These are phyloP conservation scores for Rubus idaeus DNA, from an alignment of 306 rosid species.

Conservation along the genomic window DNA sequence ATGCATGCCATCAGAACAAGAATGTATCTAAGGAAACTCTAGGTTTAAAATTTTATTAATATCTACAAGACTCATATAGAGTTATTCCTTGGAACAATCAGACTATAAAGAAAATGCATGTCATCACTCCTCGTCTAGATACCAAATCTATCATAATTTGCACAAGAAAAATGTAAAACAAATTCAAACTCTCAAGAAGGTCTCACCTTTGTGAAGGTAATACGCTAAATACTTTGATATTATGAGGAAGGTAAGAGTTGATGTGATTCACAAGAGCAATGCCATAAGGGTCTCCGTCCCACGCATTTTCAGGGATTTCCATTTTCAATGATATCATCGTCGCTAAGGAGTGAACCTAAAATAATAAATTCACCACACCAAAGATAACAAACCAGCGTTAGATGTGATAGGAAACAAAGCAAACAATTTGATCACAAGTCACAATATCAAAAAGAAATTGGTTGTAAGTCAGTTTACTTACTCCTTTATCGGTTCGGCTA, in stretches of 20 bases:
- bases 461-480: slow-evolving; percentile 35
- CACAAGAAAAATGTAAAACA: not conserved
- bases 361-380: slow-evolving; percentile 14
- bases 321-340: slow-evolving; percentile 79
- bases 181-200: not conserved
- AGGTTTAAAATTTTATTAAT: not conserved
- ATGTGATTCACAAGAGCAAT: slow-evolving; percentile 57
- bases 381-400: not conserved
- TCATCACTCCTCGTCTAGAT: not conserved
- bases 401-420: slow-evolving; percentile 12
- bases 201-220: slow-evolving; percentile 84
- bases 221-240: slow-evolving; percentile 66
- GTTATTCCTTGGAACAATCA: not conserved
- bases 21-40: not conserved
- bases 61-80: not conserved
- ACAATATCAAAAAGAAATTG: not conserved
- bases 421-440: slow-evolving; percentile 3
- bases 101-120: not conserved
- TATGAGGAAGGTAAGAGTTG: slow-evolving; percentile 68
- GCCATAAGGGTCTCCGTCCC: slow-evolving; percentile 77
- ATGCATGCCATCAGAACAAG: not conserved
- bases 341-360: slow-evolving; percentile 86
- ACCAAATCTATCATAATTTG: not conserved
- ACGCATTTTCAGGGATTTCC: slow-evolving; percentile 77
- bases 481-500: slow-evolving; percentile 97